phyloP scores from a whole-genome alignment of 2,329 filamentous ascomycete genomes.

The Cytospora piceae region DNA sequence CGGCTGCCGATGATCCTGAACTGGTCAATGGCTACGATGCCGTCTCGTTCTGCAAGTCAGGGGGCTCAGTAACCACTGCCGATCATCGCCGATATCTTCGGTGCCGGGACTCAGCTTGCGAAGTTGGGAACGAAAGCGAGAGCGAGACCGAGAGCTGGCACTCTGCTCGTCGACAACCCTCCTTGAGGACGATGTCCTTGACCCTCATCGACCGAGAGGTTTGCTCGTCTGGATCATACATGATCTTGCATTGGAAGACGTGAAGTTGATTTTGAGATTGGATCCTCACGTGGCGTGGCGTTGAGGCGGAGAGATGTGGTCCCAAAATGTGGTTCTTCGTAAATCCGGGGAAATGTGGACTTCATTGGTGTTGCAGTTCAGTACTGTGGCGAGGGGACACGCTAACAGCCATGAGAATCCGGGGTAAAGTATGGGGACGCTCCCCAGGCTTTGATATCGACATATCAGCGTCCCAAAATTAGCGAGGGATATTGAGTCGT shows the following conservation, averaged over 20 bases:
- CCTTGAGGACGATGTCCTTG: conserved; percentile 27
- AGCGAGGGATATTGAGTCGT: no score
- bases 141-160: conserved; percentile 30
- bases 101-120: conserved; percentile 16
- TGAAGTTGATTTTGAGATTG: conserved; percentile 21
- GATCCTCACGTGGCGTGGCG: conserved; percentile 22
- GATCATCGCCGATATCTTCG: neutral
- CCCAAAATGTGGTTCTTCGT: conserved; percentile 26
- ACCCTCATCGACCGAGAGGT: conserved; percentile 31
- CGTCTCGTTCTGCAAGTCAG: conserved; percentile 35
- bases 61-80: neutral
- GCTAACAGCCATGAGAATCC: neutral
- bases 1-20: conserved; percentile 37
- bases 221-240: conserved; percentile 18
- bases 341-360: conserved; percentile 10
- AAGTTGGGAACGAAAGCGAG: no score
- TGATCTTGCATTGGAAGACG: conserved; percentile 18
- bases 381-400: neutral
- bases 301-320: conserved; percentile 18
- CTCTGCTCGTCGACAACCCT: conserved; percentile 24
- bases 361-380: neutral
- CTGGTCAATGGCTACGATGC: conserved; percentile 40
- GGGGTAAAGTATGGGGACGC: conserved; percentile 1
- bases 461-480: no score
- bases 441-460: neutral